These are phyloP conservation scores for Parmelia sp. DNA, from an alignment of 495 filamentous ascomycete species.

Conservation along the genomic window DNA sequence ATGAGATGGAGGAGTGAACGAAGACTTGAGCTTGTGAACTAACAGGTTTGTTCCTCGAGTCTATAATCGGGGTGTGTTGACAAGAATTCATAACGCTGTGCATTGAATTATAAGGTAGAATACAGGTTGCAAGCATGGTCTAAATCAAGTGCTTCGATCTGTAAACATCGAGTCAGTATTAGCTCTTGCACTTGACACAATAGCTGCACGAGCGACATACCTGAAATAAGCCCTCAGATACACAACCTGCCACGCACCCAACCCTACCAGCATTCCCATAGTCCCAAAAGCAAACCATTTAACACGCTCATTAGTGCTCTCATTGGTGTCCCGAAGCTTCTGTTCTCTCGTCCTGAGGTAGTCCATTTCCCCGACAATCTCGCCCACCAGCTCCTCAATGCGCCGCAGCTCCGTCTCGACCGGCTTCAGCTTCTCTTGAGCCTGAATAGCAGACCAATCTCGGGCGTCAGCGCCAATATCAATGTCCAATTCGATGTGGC, in stretches of 20 bases:
- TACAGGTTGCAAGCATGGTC: not conserved
- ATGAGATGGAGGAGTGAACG: not conserved
- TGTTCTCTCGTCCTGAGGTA: constrained; percentile 88
- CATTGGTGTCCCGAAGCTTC: constrained; percentile 95
- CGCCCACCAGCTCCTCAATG: constrained; percentile 77
- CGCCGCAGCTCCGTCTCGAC: constrained; percentile 92
- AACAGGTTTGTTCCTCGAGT: not conserved
- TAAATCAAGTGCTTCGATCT: constrained; percentile 86
- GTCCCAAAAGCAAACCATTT: constrained; percentile 98
- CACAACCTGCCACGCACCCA: constrained; percentile 95
- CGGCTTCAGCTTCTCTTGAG: constrained; percentile 94
- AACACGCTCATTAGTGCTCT: constrained; percentile 97
- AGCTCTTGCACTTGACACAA: not conserved
- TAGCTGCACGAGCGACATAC: constrained; percentile 36
- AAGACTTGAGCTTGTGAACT: not conserved
- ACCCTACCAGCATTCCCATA: constrained; percentile 82
- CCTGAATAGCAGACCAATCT: constrained; percentile 96
- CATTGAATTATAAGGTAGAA: not conserved
- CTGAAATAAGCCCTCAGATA: constrained; percentile 97
- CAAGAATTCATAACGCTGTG: not conserved
- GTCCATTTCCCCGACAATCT: constrained; percentile 83
- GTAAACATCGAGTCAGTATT: constrained; percentile 9
- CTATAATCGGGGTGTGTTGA: not conserved
- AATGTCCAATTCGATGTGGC: constrained; percentile 90
- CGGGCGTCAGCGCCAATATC: constrained; percentile 98